A percentile compares a stretch with the other conserved stretches of the same genome.
Conservation (phyloP, 2,329 filamentous ascomycete genomes). For the Claviceps humidiphila region DNA sequence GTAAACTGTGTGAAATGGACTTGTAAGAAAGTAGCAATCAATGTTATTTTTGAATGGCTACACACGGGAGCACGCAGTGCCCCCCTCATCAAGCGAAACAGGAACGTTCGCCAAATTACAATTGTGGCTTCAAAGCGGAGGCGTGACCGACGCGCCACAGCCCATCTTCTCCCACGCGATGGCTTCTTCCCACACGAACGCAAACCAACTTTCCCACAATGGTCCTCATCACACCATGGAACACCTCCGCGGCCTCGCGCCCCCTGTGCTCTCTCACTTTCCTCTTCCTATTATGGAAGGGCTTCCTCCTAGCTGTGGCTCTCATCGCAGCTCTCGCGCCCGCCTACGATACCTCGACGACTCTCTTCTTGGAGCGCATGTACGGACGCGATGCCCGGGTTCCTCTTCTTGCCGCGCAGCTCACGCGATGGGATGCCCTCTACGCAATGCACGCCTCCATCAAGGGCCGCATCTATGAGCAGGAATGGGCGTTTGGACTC, state of each 20-base stretch:
- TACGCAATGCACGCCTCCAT: slow-evolving; percentile 55
- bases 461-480: slow-evolving; percentile 58
- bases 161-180: background rate
- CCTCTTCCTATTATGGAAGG: slow-evolving; percentile 54
- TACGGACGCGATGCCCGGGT: slow-evolving; percentile 24
- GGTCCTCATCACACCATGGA: background rate
- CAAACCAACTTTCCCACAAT: background rate
- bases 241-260: slow-evolving; percentile 1
- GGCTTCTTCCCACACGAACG: background rate
- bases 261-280: slow-evolving; percentile 9
- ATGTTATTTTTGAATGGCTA: too few relatives aligned
- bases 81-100: too few relatives aligned
- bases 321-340: slow-evolving; percentile 36
- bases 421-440: slow-evolving; percentile 71
- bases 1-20: too few relatives aligned
- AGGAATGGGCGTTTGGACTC: slow-evolving; percentile 70
- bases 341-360: slow-evolving; percentile 69
- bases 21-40: too few relatives aligned
- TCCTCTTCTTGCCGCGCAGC: slow-evolving; percentile 35
- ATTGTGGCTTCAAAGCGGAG: too few relatives aligned
- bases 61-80: too few relatives aligned
- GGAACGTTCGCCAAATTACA: too few relatives aligned
- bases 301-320: slow-evolving; percentile 49
- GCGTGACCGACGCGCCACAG: too few relatives aligned
- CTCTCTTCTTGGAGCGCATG: slow-evolving; percentile 27